Base-by-base conservation (phyloP, 345 rosid genomes). In the Gossypium rotundifolium region DNA sequence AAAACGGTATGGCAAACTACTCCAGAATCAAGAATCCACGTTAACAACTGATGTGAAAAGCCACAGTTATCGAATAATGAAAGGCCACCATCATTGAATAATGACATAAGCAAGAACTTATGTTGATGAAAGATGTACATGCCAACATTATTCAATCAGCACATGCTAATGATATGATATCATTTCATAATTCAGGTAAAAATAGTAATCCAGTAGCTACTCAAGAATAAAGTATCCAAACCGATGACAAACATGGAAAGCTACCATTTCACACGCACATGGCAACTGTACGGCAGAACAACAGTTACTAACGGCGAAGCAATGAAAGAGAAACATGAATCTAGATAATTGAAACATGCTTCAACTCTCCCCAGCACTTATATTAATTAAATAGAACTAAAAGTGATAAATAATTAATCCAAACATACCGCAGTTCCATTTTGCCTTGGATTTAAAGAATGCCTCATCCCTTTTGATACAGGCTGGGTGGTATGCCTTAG, bases 401-500 rank as follows among this genome's bases (percentile, higher is more conserved):
- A 53, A 4, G 18, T 12, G n/a, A 33, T 10, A 74, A 74, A n/a
- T 23, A 11, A 20, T 51, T 12, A 38, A 40, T 71, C 17, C 60
- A 51, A 33, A 80, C 88, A 71, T 91, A 93, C 99, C 99, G 51
- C 99, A 95, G 59, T 90, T 91, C 98, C 99, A 95, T 80, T 91
- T 95, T 3, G 93, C 97, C 77, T 81, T 86, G n/a, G 99, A 90
- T 67, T 79, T 83, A 80, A 95, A 95, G 78, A 95, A 95, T 33
- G 91, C 74, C 76, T 90, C 96, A 3, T 95, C 99, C 77, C 99
- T 83, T 81, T 91, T 95, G 54, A 95, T 91, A 81, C 99, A 95
- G 73, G 94, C 82, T 29, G 97, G 92, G 86, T 95, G 99, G 72
- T 95, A 95, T 9, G 99, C 99, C 87, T 95, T 93, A 20, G 98